Evolutionary conservation across 805 yeast species (phyloP).

Genomic region (Lipomyces chichibuensis): DNA sequence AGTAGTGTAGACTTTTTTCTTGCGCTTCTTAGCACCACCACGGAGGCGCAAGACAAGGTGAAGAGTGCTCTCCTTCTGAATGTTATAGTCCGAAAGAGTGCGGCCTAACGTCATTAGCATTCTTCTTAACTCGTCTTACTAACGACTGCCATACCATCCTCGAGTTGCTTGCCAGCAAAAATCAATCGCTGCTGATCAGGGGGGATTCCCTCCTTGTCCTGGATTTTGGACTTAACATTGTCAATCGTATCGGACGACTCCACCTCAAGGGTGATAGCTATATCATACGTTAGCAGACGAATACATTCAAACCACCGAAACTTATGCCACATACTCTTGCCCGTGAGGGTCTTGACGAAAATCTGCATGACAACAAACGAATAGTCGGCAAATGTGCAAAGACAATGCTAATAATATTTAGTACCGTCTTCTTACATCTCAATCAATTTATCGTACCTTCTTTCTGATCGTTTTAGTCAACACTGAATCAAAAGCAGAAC

Average conservation of each 20-base stretch:
- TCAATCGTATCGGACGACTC: constrained; percentile 98
- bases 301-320: constrained; percentile 36
- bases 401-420: constrained; percentile 14
- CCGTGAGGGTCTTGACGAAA: constrained; percentile 99
- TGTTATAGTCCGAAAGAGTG: constrained; percentile 96
- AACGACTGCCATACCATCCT: constrained; percentile 45
- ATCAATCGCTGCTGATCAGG: constrained; percentile 97
- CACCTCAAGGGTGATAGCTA: constrained; percentile 93
- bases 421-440: not conserved
- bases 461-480: constrained; percentile 38
- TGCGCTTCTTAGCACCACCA: constrained; percentile 99
- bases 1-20: constrained; percentile 99
- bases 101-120: constrained; percentile 57
- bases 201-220: constrained; percentile 97
- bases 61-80: constrained; percentile 95
- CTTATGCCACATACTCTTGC: constrained; percentile 58
- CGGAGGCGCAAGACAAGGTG: constrained; percentile 97
- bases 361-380: constrained; percentile 54
- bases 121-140: constrained; percentile 45
- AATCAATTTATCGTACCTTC: constrained; percentile 32
- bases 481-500: constrained; percentile 9
- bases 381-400: constrained; percentile 46
- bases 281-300: not conserved
- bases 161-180: constrained; percentile 97
- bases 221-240: constrained; percentile 94